These are phyloP conservation scores for Neurospora sp. DNA, from an alignment of 495 filamentous ascomycete species.

Conservation along the genomic window DNA sequence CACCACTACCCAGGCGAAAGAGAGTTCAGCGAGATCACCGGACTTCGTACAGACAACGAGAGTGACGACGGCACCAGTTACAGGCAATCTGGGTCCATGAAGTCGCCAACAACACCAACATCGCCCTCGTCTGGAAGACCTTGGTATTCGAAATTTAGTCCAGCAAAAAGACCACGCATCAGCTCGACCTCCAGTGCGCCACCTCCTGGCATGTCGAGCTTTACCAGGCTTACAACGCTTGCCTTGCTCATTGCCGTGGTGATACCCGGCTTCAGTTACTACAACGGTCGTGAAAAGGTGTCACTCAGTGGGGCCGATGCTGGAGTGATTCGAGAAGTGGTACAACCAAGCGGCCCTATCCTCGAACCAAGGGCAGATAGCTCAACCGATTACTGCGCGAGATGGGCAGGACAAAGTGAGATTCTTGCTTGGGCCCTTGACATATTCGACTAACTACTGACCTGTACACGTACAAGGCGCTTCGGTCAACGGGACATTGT, in stretches of 20 bases:
- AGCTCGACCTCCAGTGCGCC: constrained; percentile 30
- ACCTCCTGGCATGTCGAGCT: constrained; percentile 25
- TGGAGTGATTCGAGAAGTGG: constrained; percentile 27
- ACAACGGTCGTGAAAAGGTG: constrained; percentile 23
- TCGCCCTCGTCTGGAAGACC: constrained; percentile 8
- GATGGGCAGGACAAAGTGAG: constrained; percentile 60
- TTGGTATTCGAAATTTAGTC: constrained; percentile 30
- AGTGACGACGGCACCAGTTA: constrained; percentile 1
- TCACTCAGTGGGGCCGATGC: constrained; percentile 34
- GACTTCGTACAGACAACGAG: constrained; percentile 3
- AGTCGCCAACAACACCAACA: constrained; percentile 8
- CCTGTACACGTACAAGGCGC: constrained; percentile 22
- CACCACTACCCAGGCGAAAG: constrained; percentile 12
- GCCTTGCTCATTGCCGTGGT: constrained; percentile 44
- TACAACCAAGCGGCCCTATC: constrained; percentile 12
- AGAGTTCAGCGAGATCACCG: constrained; percentile 16
- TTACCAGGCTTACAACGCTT: constrained; percentile 36
- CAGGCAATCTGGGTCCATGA: background rate
- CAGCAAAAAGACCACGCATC: constrained; percentile 29
- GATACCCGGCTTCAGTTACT: constrained; percentile 36
- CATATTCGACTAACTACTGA: constrained; percentile 3
- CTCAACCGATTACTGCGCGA: constrained; percentile 48
- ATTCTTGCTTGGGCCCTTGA: background rate
- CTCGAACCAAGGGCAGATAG: constrained; percentile 32
- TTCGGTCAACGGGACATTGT: constrained; percentile 60